phyloP scores from a whole-genome alignment of 192 early-diverging fungal species.

The Backusella tuberculispora region DNA sequence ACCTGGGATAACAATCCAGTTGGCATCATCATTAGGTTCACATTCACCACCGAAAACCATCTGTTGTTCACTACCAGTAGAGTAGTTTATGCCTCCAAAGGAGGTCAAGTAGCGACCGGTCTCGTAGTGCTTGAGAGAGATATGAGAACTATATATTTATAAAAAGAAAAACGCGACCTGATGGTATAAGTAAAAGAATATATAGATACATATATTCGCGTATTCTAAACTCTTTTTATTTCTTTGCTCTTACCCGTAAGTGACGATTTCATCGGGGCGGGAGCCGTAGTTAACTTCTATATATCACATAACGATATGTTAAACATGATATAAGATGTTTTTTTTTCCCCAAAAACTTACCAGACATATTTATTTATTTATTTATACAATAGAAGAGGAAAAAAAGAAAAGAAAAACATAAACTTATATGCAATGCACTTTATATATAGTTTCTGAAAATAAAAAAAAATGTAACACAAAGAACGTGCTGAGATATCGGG shows the following conservation, averaged over 20 bases:
- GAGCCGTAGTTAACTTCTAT: background rate
- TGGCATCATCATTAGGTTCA: slow-evolving; percentile 45
- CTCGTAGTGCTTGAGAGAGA: slow-evolving; percentile 61
- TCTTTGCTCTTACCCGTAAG: slow-evolving; percentile 5
- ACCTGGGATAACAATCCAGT: slow-evolving; percentile 60
- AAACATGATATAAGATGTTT: background rate
- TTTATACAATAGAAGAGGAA: background rate
- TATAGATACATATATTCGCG: background rate
- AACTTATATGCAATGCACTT: background rate
- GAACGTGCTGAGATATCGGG: background rate
- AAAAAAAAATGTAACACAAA: background rate
- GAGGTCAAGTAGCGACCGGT: slow-evolving; percentile 58
- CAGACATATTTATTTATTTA: slow-evolving; percentile 9
- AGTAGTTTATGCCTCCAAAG: slow-evolving; percentile 45
- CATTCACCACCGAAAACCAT: slow-evolving; percentile 53
- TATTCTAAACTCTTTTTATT: background rate
- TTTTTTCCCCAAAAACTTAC: background rate
- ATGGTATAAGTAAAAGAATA: background rate
- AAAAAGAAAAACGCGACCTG: background rate
- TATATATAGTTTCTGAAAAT: slow-evolving; percentile 5
- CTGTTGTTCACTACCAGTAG: slow-evolving; percentile 58
- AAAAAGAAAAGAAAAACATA: background rate
- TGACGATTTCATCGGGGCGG: background rate
- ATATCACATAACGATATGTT: background rate
- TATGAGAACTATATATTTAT: slow-evolving; percentile 28